Evolutionary conservation across 371 early-diverging fungal species (phyloP).

Genomic region (Mucor saturninus): DNA sequence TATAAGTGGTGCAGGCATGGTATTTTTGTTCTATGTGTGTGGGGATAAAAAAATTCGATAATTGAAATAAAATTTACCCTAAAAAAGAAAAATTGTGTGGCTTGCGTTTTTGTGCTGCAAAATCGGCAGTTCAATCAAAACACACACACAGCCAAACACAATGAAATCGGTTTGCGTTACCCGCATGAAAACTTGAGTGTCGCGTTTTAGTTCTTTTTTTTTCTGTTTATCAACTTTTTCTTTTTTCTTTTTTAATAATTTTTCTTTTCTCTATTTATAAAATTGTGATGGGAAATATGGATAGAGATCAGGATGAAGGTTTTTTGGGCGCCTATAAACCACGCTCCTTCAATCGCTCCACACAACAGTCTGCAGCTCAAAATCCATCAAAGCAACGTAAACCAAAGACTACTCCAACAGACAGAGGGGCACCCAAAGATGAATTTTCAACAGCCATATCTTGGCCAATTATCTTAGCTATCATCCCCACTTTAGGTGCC

Average conservation of each 20-base stretch:
- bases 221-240: background rate
- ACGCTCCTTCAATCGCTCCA: background rate
- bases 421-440: constrained; percentile 1
- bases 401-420: background rate
- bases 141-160: background rate
- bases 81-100: constrained; percentile 2
- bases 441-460: constrained; percentile 37
- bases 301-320: background rate
- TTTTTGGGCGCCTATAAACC: background rate
- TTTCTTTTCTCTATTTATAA: background rate
- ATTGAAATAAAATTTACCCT: background rate
- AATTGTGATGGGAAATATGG: background rate
- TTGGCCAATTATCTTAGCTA: constrained; percentile 73
- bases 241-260: background rate
- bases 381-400: background rate
- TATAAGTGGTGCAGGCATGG: constrained; percentile 55
- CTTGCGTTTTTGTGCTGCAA: background rate
- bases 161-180: background rate
- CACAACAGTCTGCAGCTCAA: background rate
- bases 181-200: background rate
- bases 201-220: background rate
- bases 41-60: background rate
- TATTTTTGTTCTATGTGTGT: background rate
- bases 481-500: constrained; percentile 67
- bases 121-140: too few relatives aligned